Evolutionary conservation across 306 rosid species (phyloP).

Genomic region (Trifolium pratense): DNA sequence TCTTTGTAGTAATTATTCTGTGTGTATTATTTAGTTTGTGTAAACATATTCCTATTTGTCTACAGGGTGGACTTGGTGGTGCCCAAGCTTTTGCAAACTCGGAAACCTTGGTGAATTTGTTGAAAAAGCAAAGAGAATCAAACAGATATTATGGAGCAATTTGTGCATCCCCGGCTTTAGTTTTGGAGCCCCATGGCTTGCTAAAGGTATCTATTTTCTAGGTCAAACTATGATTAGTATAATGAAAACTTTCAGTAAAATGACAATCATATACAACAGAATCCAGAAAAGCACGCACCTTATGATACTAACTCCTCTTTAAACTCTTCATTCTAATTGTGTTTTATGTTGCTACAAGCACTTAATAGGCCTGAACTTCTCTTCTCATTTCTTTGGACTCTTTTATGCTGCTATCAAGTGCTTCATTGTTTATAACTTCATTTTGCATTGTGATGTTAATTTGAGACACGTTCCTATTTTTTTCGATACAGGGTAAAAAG

Average conservation of each 20-base stretch:
- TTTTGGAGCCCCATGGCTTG: conserved; percentile 88
- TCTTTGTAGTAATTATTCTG: background rate
- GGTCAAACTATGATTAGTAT: conserved; percentile 20
- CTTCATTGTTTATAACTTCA: conserved; percentile 19
- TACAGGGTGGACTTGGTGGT: conserved; percentile 97
- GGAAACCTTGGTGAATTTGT: conserved; percentile 66
- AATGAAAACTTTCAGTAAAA: conserved; percentile 2
- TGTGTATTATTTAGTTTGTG: conserved; percentile 11
- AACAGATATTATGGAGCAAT: conserved; percentile 89
- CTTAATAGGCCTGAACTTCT: background rate
- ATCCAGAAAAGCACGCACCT: background rate
- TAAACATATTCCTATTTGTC: conserved; percentile 34
- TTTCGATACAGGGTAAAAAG: conserved; percentile 63
- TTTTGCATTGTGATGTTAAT: background rate
- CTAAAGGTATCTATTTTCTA: conserved; percentile 64
- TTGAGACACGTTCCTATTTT: conserved; percentile 20
- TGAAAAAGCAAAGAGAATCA: conserved; percentile 74
- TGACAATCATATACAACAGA: background rate
- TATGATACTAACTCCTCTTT: background rate
- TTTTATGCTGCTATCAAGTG: background rate
- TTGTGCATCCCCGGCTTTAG: conserved; percentile 95
- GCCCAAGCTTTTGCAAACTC: conserved; percentile 88
- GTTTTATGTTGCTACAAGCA: background rate
- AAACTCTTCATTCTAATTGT: conserved; percentile 18
- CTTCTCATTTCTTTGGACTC: background rate